These are phyloP conservation scores for Gentiana dahurica DNA, from an alignment of 257 asterid genomes.

Conservation along the genomic window DNA sequence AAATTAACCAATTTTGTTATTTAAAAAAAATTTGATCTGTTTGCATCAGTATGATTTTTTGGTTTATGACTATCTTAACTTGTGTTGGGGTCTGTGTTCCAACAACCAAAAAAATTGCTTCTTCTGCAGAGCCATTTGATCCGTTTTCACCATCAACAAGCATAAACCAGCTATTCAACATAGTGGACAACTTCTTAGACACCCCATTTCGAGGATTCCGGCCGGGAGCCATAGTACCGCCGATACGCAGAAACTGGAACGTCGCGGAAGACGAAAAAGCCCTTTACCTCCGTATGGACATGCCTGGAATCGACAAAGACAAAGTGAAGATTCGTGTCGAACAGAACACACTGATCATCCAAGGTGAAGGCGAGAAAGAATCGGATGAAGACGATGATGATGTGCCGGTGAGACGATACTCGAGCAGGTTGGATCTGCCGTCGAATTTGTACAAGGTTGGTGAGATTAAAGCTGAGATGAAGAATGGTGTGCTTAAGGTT, in stretches of 20 bases:
- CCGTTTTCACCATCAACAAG: conserved; percentile 55
- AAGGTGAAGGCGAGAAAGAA: conserved; percentile 25
- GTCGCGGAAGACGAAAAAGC: conserved; percentile 25
- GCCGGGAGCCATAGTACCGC: not conserved
- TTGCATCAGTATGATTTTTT: no score
- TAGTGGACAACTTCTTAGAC: conserved; percentile 57
- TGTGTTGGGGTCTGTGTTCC: no score
- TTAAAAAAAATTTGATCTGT: no score
- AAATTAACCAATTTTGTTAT: no score
- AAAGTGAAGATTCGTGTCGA: conserved; percentile 31
- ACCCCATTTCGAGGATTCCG: conserved; percentile 10
- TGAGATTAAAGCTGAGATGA: conserved; percentile 37
- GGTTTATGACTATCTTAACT: no score
- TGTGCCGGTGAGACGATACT: conserved; percentile 18
- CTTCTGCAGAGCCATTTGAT: conserved; percentile 37
- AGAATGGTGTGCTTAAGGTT: conserved; percentile 35
- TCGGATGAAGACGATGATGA: conserved; percentile 20
- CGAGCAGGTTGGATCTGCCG: conserved; percentile 26
- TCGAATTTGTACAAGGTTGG: conserved; percentile 19
- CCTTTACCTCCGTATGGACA: conserved; percentile 24
- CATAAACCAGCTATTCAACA: conserved; percentile 55
- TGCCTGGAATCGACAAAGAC: conserved; percentile 41
- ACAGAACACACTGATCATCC: conserved; percentile 24
- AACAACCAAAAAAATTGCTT: no score
- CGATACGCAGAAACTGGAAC: conserved; percentile 26